Base-by-base conservation (phyloP, 2,329 filamentous ascomycete species). In the Fusarium euwallaceae region DNA sequence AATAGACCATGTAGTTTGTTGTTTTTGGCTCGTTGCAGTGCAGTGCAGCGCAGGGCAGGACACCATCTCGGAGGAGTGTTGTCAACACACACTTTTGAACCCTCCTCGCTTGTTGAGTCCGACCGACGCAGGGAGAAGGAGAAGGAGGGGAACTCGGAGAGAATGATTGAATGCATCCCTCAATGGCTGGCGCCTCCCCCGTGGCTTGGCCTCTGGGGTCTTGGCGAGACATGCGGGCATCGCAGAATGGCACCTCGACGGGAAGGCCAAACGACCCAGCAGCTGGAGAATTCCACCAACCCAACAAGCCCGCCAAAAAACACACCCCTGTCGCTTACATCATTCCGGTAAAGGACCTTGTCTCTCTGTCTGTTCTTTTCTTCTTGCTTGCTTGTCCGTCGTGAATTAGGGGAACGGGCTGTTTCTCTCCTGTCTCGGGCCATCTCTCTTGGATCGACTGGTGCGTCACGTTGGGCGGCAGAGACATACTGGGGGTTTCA, bases 401-500 rank as follows among this genome's bases (percentile, higher is more conserved):
- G 43, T 48, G 43, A 48, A 24, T 48, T 17, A 48, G 22, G 43
- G 27, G 27, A 27, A 27, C 24, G 56, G 37, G n/a, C 32, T 66
- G 61, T 59, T 43, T 66, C 11, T 41, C 8, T 55, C 27, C 32
- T 43, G 45, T 71, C 27, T 63, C 43, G 24, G 36, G 29, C 60
- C 32, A 67, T 67, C 43, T 43, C 37, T 59, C 37, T 59, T 41
- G 45, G 36, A 43, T 67, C 34, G 16, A 55, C 20, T n/a, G 41
- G 56, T 64, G 64, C 67, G 37, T 71, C 69, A 62, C 20, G 22
- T 59, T n/a, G 37, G 45, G 39, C 51, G n/a, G 55, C 24, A 66
- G 29, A 29, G 58, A 61, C 32, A 65, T 72, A 43, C 45, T 61
- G 22, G 45, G 69, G 69, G 24, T 64, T 69, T 72, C 59, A 72